Percentiles rank a stretch among this genome's conserved stretches.
These are phyloP conservation scores for Chondrus crispus DNA, from an alignment of 23 red algal species.

Conservation along the genomic window DNA sequence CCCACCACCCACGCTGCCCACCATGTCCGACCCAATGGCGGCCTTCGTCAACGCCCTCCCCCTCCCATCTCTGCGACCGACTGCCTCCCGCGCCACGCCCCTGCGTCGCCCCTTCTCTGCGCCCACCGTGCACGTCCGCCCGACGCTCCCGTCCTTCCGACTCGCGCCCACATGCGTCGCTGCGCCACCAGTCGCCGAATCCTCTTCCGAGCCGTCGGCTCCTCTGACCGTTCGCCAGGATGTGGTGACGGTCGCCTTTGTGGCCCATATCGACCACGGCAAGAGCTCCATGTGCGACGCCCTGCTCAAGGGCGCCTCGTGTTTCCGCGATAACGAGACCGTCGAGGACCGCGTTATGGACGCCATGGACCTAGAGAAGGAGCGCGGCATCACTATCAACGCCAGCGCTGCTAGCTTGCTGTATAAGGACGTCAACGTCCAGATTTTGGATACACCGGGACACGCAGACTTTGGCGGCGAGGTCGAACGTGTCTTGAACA, in stretches of 20 bases:
- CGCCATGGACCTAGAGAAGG: conserved; percentile 82
- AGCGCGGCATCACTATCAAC: conserved; percentile 93
- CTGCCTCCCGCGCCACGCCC: too few species aligned
- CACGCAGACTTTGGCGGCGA: conserved; percentile 95
- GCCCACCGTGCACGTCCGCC: background rate
- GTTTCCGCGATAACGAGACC: conserved; percentile 84
- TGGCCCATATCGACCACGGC: conserved; percentile 83
- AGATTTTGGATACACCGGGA: conserved; percentile 89
- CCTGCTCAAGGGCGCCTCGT: conserved; percentile 60
- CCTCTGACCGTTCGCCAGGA: conserved; percentile 35
- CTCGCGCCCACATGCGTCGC: background rate
- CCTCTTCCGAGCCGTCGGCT: background rate
- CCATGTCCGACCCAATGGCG: too few species aligned
- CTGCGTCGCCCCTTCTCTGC: too few species aligned
- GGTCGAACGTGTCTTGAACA: conserved; percentile 88
- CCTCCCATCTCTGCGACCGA: too few species aligned
- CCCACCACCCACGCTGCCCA: too few species aligned
- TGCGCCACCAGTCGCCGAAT: background rate
- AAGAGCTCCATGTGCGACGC: conserved; percentile 90
- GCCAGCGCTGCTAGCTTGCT: conserved; percentile 70
- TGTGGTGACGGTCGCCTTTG: conserved; percentile 69
- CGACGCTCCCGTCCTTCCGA: background rate
- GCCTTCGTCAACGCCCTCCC: too few species aligned
- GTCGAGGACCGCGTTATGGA: conserved; percentile 86
- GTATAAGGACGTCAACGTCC: conserved; percentile 66